phyloP scores from a whole-genome alignment of 495 filamentous ascomycete genomes.

The Thozetella sp. region DNA sequence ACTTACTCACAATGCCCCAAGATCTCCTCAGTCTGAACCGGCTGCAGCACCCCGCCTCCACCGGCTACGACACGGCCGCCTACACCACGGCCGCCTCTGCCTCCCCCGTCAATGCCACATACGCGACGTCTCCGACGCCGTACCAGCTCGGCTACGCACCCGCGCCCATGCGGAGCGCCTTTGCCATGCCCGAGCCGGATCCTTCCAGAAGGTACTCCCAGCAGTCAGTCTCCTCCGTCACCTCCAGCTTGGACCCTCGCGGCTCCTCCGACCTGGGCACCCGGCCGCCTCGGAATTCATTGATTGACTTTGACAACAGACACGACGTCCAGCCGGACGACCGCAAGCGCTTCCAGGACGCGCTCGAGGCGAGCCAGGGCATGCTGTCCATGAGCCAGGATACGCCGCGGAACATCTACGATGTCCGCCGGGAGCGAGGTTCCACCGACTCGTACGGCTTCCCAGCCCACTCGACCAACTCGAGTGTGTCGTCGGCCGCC shows the following conservation, averaged over 20 bases:
- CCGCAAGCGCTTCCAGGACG: constrained; percentile 72
- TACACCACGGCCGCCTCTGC: constrained; percentile 46
- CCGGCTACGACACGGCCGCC: constrained; percentile 47
- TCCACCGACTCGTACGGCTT: constrained; percentile 94
- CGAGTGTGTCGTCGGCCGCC: constrained; percentile 84
- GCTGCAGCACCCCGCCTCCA: constrained; percentile 43
- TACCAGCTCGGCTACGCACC: constrained; percentile 65
- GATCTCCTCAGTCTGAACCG: constrained; percentile 68
- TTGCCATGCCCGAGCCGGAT: constrained; percentile 59
- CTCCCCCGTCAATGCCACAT: constrained; percentile 66
- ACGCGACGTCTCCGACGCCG: constrained; percentile 67
- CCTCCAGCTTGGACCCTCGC: constrained; percentile 35
- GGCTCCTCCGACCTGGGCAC: constrained; percentile 25
- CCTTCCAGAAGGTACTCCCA: constrained; percentile 81
- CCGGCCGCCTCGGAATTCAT: constrained; percentile 51
- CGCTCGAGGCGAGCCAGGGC: constrained; percentile 80
- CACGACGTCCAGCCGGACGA: constrained; percentile 55
- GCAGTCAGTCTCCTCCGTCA: constrained; percentile 80
- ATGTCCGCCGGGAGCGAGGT: constrained; percentile 58
- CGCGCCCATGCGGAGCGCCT: constrained; percentile 63
- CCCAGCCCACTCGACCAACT: constrained; percentile 89
- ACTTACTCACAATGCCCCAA: constrained; percentile 74
- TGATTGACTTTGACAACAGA: constrained; percentile 66
- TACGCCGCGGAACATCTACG: constrained; percentile 87
- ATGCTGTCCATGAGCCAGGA: constrained; percentile 96